Evolutionary conservation across 2,329 filamentous ascomycete genomes (phyloP).

Genomic region (Penicillium expansum): DNA sequence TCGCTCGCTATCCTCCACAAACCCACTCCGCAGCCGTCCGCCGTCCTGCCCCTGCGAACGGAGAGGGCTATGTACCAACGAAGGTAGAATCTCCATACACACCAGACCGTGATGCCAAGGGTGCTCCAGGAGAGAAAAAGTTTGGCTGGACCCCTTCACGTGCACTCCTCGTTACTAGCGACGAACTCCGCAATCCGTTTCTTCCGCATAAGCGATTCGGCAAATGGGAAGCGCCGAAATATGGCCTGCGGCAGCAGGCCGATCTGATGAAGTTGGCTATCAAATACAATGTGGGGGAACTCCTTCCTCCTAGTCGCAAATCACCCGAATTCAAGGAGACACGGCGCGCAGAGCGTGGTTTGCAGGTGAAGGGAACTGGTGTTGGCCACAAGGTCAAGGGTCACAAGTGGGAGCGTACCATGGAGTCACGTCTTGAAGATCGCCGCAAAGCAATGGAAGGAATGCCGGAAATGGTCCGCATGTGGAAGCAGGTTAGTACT

Average conservation of each 20-base stretch:
- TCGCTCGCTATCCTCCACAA: conserved; percentile 80
- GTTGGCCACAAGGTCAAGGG: conserved; percentile 93
- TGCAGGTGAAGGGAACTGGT: conserved; percentile 89
- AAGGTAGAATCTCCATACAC: conserved; percentile 41
- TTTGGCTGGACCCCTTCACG: conserved; percentile 32
- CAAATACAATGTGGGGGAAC: conserved; percentile 73
- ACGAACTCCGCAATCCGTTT: conserved; percentile 72
- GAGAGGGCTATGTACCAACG: conserved; percentile 19
- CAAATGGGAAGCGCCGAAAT: conserved; percentile 78
- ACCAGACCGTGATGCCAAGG: conserved; percentile 43
- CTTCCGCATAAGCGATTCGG: conserved; percentile 74
- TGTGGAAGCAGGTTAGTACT: conserved; percentile 81
- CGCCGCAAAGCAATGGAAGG: conserved; percentile 88
- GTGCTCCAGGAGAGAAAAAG: conserved; percentile 35
- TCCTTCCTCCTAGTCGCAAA: conserved; percentile 76
- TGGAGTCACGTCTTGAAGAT: conserved; percentile 80
- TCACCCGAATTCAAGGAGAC: conserved; percentile 65
- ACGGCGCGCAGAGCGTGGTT: conserved; percentile 71
- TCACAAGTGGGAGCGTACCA: conserved; percentile 83
- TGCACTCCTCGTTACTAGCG: conserved; percentile 37
- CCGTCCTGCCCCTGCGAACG: conserved; percentile 27
- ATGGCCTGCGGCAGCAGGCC: conserved; percentile 82
- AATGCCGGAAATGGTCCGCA: conserved; percentile 87
- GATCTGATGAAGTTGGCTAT: conserved; percentile 84
- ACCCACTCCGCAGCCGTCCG: conserved; percentile 45